Evolutionary conservation across 2,329 filamentous ascomycete genomes (phyloP), one percentile per base, ranked within the genome.

Genomic region (Orbilia blumenaviensis): DNA sequence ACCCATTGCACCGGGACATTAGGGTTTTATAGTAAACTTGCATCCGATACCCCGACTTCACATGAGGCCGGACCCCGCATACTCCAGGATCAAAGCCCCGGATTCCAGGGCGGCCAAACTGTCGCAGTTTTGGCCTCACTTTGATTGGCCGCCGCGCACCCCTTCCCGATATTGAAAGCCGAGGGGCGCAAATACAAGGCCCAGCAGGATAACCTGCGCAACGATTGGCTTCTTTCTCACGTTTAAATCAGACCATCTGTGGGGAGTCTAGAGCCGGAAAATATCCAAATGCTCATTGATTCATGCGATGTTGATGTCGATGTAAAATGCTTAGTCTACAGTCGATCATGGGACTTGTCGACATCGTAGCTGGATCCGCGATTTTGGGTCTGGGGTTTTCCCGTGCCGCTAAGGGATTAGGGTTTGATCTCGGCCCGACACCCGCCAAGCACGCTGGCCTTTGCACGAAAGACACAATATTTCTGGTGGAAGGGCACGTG

Each of bases 361-460:
- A 21, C 42, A 9, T 23, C 18, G 42, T 3, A 23, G 32, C 32
- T 42, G 2, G 48, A 34, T 27, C 48, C 48, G 27, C 34, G 14
- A 29, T n/a, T 42, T 41, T 38, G 38, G 52, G 18, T 27, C 66
- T 69, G 66, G 58, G 66, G 66, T 48, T 63, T 71, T 71, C 48
- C 66, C 66, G 66, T 56, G 52, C 41, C 42, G 41, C 41, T 42
- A 42, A 46, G 3, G 23, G n/a, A 2, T n/a, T 23, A 63, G 27
- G 52, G 25, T 25, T 27, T 52, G 18, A 60, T 61, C 36, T 63
- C 66, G 66, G 48, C 16, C 66, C 56, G 66, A 71, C n/a, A 36
- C 66, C 66, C 18, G 52, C 52, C 41, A 61, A 61, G 46, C 9
- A n/a, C n/a, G n/a, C 29, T 16, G 8, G 16, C 0, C 5, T 42